Evolutionary conservation across 2,329 filamentous ascomycete genomes (phyloP).

Genomic region (Aspergillus ochraceus): DNA sequence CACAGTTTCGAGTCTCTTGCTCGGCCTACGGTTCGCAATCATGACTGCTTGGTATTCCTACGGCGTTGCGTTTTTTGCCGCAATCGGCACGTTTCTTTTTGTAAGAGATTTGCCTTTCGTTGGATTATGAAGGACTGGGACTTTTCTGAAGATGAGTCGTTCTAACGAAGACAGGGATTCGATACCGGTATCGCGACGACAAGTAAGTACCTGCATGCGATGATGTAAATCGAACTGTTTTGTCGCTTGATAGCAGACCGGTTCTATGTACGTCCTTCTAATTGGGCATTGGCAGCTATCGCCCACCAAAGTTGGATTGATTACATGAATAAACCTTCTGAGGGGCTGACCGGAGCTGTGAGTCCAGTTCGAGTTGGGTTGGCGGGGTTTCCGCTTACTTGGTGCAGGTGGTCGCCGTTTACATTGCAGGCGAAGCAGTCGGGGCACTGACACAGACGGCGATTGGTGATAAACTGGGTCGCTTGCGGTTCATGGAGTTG

Average conservation of each 20-base stretch:
- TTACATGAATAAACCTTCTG: slow-evolving; percentile 58
- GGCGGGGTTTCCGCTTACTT: neutral
- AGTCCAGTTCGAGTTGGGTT: neutral
- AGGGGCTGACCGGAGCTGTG: slow-evolving; percentile 56
- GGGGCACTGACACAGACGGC: slow-evolving; percentile 56
- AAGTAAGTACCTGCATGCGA: slow-evolving; percentile 38
- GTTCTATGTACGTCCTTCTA: neutral
- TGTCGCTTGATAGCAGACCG: too few species aligned
- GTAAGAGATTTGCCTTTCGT: slow-evolving; percentile 34
- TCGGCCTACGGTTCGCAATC: slow-evolving; percentile 9
- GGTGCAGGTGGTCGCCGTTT: slow-evolving; percentile 54
- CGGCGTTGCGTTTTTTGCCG: slow-evolving; percentile 56
- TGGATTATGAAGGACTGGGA: neutral
- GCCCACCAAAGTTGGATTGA: slow-evolving; percentile 61
- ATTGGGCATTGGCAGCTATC: slow-evolving; percentile 45
- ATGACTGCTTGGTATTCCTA: slow-evolving; percentile 50
- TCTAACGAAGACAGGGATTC: slow-evolving; percentile 48
- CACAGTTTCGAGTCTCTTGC: neutral
- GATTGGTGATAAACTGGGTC: slow-evolving; percentile 55
- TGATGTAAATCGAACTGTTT: neutral
- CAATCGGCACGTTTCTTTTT: slow-evolving; percentile 61
- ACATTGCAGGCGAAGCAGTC: slow-evolving; percentile 60
- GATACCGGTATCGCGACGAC: slow-evolving; percentile 63
- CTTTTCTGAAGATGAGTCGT: neutral
- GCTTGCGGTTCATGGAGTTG: slow-evolving; percentile 56